These are phyloP conservation scores for Sordariomycetes sp. DNA, from an alignment of 2,329 filamentous ascomycete species.

Conservation along the genomic window DNA sequence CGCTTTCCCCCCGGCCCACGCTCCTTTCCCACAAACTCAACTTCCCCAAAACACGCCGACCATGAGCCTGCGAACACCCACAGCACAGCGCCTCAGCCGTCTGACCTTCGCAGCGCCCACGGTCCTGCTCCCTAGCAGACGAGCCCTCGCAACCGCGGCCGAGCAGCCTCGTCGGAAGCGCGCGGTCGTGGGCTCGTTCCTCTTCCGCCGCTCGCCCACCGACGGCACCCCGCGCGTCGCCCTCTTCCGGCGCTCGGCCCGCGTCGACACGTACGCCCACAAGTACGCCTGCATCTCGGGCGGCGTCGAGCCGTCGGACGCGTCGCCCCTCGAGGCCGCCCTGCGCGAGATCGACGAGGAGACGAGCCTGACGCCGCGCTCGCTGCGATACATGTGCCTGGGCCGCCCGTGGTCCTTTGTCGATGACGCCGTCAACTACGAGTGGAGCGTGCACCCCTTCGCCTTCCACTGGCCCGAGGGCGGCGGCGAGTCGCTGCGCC, in stretches of 20 bases:
- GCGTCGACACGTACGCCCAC: conserved; percentile 50
- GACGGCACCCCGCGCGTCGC: conserved; percentile 39
- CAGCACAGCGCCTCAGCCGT: too few species aligned
- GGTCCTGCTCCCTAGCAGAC: too few species aligned
- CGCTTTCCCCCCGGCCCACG: too few species aligned
- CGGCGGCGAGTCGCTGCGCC: conserved; percentile 35
- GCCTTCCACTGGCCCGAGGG: conserved; percentile 40
- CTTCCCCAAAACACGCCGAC: too few species aligned
- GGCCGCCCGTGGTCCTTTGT: conserved; percentile 50
- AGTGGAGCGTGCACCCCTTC: conserved; percentile 58
- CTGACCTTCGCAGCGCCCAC: too few species aligned
- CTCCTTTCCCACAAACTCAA: too few species aligned
- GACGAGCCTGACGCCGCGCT: conserved; percentile 36
- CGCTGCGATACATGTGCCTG: conserved; percentile 39
- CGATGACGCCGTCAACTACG: conserved; percentile 41
- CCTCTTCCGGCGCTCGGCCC: conserved; percentile 50
- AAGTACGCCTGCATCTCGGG: conserved; percentile 56
- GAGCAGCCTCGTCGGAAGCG: conserved; percentile 11
- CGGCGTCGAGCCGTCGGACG: conserved; percentile 44
- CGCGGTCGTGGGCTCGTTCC: conserved; percentile 39
- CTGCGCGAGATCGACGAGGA: conserved; percentile 56
- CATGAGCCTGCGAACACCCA: too few species aligned
- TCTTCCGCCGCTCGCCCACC: conserved; percentile 35
- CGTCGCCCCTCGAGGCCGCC: conserved; percentile 44
- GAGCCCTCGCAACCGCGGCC: too few species aligned